These are phyloP conservation scores for Anisodus acutangulus DNA, from an alignment of 257 asterid species.

Conservation along the genomic window DNA sequence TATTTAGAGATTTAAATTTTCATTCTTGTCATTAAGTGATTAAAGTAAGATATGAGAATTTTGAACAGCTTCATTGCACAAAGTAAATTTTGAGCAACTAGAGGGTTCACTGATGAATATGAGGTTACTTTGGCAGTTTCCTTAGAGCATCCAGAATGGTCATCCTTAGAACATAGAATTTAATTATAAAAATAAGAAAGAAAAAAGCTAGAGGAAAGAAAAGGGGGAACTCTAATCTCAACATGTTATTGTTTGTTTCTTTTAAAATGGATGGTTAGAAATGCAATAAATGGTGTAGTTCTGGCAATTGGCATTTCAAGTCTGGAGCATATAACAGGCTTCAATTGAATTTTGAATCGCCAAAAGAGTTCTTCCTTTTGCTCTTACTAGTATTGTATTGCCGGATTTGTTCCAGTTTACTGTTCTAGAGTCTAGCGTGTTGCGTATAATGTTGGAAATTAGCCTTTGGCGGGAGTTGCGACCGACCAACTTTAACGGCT, in stretches of 20 bases:
- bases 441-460: too few relatives aligned
- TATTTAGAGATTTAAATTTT: background rate
- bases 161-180: background rate
- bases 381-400: background rate
- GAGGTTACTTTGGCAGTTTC: background rate
- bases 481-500: too few relatives aligned
- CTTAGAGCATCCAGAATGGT: background rate
- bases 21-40: background rate
- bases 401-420: background rate
- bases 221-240: too few relatives aligned
- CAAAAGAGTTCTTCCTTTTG: background rate
- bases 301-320: background rate
- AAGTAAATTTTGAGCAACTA: background rate
- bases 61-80: background rate
- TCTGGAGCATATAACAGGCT: conserved; percentile 9
- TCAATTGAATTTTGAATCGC: background rate
- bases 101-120: background rate
- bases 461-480: too few relatives aligned
- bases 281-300: background rate
- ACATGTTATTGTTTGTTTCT: background rate
- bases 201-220: background rate
- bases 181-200: background rate
- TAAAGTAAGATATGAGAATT: background rate
- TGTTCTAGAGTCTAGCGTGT: background rate
- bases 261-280: background rate